Percentiles rank a stretch among this genome's conserved stretches.
These are phyloP conservation scores for Trichosporon faecale DNA, from an alignment of 1,284 basidiomycete genomes.

Conservation along the genomic window DNA sequence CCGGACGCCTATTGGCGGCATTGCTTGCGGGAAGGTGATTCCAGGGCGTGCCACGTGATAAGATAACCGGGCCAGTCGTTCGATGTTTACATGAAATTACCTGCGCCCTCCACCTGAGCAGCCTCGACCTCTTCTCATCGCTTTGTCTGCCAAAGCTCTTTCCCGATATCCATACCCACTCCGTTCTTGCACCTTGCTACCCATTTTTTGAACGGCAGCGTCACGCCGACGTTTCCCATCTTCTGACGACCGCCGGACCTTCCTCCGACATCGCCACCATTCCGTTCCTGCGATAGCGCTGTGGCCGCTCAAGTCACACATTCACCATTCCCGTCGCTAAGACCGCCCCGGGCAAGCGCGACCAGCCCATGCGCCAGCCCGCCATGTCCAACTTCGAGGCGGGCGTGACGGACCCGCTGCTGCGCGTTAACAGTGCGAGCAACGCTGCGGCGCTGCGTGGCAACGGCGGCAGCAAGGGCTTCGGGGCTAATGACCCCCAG, in stretches of 20 bases:
- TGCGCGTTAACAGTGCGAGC: background rate
- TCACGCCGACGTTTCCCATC: background rate
- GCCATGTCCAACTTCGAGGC: background rate
- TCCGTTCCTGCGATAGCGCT: background rate
- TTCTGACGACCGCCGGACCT: background rate
- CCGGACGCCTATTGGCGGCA: background rate
- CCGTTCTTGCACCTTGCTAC: background rate
- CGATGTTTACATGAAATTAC: constrained; percentile 1
- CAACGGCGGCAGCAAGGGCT: background rate
- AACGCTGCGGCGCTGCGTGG: background rate
- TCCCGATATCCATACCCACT: background rate
- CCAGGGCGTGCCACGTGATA: background rate
- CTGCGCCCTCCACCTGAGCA: constrained; percentile 3
- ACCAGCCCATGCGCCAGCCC: background rate
- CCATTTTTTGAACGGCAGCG: background rate
- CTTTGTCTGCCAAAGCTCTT: background rate
- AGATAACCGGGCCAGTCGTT: background rate
- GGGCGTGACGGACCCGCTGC: constrained; percentile 6
- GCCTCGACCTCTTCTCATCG: background rate
- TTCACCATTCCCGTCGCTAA: background rate
- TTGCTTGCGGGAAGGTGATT: background rate
- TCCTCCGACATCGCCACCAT: background rate
- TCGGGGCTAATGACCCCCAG: constrained; percentile 10
- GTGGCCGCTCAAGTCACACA: background rate
- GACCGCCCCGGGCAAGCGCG: constrained; percentile 1